These are phyloP conservation scores for Antarctomyces pellizariae DNA, from an alignment of 495 filamentous ascomycete species.

Conservation along the genomic window DNA sequence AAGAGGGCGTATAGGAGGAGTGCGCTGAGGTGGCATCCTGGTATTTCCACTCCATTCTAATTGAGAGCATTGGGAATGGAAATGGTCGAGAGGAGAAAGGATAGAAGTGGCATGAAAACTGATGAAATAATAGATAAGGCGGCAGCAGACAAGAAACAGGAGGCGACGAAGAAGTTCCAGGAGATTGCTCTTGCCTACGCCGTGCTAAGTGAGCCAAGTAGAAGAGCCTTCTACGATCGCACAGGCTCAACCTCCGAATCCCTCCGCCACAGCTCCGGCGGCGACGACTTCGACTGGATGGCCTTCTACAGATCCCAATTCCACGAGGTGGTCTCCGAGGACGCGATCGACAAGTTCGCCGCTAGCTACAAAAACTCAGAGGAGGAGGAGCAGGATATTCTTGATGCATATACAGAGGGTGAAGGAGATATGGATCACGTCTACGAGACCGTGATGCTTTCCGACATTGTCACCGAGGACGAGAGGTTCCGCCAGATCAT, in stretches of 20 bases:
- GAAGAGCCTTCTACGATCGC: slow-evolving; percentile 64
- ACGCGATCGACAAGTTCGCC: slow-evolving; percentile 48
- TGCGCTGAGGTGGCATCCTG: slow-evolving; percentile 76
- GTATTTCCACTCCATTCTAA: slow-evolving; percentile 22
- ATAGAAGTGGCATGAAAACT: neutral
- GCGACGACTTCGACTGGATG: slow-evolving; percentile 74
- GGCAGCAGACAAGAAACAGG: slow-evolving; percentile 30
- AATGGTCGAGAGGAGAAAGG: slow-evolving; percentile 6
- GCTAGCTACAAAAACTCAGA: slow-evolving; percentile 64
- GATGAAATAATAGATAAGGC: slow-evolving; percentile 45
- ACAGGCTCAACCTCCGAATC: slow-evolving; percentile 73
- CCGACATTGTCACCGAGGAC: slow-evolving; percentile 66
- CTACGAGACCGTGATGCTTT: slow-evolving; percentile 69
- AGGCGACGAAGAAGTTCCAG: slow-evolving; percentile 64
- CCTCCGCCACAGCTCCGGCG: slow-evolving; percentile 35
- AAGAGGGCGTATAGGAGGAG: slow-evolving; percentile 72
- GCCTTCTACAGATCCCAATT: slow-evolving; percentile 73
- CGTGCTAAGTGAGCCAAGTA: slow-evolving; percentile 56
- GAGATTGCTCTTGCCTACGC: slow-evolving; percentile 82
- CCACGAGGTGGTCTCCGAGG: slow-evolving; percentile 39
- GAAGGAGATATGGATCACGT: slow-evolving; percentile 52
- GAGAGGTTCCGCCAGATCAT: slow-evolving; percentile 61
- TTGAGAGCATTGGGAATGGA: slow-evolving; percentile 34
- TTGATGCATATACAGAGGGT: slow-evolving; percentile 44
- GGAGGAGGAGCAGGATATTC: slow-evolving; percentile 54